A percentile compares a stretch with the other conserved stretches of the same genome.
Conservation (phyloP, 1,284 basidiomycete genomes). For the Tilletia indica region DNA sequence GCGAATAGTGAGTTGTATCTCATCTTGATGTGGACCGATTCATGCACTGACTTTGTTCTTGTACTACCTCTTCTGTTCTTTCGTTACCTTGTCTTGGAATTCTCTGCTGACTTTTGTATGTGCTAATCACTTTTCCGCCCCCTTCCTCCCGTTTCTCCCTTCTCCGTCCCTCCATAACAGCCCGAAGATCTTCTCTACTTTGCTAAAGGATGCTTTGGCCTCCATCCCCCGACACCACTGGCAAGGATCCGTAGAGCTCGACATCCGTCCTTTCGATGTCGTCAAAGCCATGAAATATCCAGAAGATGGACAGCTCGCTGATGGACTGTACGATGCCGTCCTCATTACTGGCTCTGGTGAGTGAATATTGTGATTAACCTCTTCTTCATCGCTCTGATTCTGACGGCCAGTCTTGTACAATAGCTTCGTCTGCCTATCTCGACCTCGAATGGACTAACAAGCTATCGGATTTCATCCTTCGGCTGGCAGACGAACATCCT, state of each 20-base stretch:
- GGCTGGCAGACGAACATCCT: conserved; percentile 44
- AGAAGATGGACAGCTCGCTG: conserved; percentile 53
- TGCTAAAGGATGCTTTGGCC: conserved; percentile 43
- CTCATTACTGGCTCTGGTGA: conserved; percentile 62
- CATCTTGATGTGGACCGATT: not conserved
- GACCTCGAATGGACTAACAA: conserved; percentile 47
- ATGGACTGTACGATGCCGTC: conserved; percentile 58
- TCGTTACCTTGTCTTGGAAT: not conserved
- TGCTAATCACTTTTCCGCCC: no score
- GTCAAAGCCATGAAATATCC: conserved; percentile 59
- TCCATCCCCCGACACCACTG: conserved; percentile 46
- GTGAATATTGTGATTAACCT: conserved; percentile 27
- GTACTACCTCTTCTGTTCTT: not conserved
- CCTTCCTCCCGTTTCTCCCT: not conserved
- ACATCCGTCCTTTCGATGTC: conserved; percentile 61
- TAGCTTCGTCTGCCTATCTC: conserved; percentile 26
- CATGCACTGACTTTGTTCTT: not conserved
- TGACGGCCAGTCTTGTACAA: no score
- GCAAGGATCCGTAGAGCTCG: conserved; percentile 54
- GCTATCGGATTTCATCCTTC: conserved; percentile 38
- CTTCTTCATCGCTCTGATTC: no score
- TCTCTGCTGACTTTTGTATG: no score
- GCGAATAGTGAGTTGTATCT: conserved; percentile 24
- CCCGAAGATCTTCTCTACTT: conserved; percentile 44
- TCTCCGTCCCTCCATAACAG: conserved; percentile 24